Evolutionary conservation across 164 flowering plant species (phyloP).

Genomic region (Chimonanthus praecox): DNA sequence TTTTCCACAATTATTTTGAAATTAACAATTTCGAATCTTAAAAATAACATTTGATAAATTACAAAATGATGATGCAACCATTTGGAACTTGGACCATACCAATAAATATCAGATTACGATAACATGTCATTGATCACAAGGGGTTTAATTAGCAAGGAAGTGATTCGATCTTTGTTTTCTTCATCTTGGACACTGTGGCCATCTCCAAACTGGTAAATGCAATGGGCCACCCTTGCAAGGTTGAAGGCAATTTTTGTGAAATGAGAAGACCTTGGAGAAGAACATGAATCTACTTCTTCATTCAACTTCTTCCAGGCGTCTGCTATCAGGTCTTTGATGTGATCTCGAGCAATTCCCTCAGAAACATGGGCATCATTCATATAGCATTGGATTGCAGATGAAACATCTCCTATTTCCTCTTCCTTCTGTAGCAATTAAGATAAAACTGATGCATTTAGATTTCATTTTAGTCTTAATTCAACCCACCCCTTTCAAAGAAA

Average conservation of each 20-base stretch:
- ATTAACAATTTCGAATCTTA: too few relatives aligned
- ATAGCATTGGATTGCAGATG: conserved; percentile 16
- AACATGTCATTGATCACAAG: neutral
- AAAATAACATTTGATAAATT: too few relatives aligned
- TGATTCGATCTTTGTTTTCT: neutral
- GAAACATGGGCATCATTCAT: conserved; percentile 11
- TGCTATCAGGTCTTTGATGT: conserved; percentile 6
- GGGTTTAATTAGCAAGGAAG: neutral
- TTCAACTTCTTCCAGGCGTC: conserved; percentile 20
- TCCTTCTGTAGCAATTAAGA: conserved; percentile 7
- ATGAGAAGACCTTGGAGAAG: neutral
- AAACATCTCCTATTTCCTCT: conserved; percentile 13
- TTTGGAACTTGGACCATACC: too few relatives aligned
- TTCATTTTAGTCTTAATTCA: too few relatives aligned
- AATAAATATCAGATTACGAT: too few relatives aligned
- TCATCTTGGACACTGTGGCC: conserved; percentile 10
- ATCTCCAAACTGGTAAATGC: conserved; percentile 16
- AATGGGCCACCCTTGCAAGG: conserved; percentile 7
- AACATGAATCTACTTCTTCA: neutral
- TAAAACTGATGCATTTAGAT: too few relatives aligned
- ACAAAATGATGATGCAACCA: too few relatives aligned
- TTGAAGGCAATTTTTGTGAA: conserved; percentile 5
- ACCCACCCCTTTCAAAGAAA: too few relatives aligned
- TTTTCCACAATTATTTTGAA: too few relatives aligned
- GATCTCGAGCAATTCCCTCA: conserved; percentile 10